Conservation (phyloP, 2,329 filamentous ascomycete genomes). For the Sarocladiaceae sp. region DNA sequence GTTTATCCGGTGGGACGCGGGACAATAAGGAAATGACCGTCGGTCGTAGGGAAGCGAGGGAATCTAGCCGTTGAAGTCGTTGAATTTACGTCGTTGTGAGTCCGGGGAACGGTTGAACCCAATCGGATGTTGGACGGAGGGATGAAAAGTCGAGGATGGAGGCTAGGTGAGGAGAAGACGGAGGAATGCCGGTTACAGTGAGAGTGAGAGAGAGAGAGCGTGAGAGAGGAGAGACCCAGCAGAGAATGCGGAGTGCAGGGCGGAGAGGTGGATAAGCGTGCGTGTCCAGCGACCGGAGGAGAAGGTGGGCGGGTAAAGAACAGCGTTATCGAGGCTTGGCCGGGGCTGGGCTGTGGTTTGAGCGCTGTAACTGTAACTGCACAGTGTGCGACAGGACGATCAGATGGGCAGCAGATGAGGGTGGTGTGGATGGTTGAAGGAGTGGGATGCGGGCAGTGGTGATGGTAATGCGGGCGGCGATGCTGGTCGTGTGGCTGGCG, state of each 20-base stretch:
- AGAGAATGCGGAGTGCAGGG: conserved; percentile 16
- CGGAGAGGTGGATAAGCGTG: conserved; percentile 11
- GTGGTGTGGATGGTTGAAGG: too few relatives aligned
- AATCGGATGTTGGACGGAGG: conserved; percentile 1
- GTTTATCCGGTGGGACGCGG: background rate
- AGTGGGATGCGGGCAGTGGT: too few relatives aligned
- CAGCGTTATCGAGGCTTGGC: conserved; percentile 9
- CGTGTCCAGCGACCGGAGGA: background rate
- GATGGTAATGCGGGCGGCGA: too few relatives aligned
- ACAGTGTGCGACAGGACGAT: too few relatives aligned
- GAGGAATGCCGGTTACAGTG: conserved; percentile 6
- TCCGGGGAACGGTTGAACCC: too few relatives aligned
- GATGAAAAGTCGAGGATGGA: conserved; percentile 3
- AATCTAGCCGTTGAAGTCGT: background rate
- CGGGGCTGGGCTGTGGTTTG: too few relatives aligned
- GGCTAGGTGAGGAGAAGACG: background rate
- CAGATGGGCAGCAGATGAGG: too few relatives aligned
- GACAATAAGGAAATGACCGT: conserved; percentile 2
- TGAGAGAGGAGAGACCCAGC: background rate
- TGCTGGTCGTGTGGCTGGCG: too few relatives aligned
- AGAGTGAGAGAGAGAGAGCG: background rate
- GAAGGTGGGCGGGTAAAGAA: conserved; percentile 6
- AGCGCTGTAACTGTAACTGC: too few relatives aligned
- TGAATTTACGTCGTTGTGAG: too few relatives aligned
- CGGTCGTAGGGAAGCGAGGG: background rate